Base-by-base conservation (phyloP, 352 stramenopile species). In the Globisporangium carolinianum region DNA sequence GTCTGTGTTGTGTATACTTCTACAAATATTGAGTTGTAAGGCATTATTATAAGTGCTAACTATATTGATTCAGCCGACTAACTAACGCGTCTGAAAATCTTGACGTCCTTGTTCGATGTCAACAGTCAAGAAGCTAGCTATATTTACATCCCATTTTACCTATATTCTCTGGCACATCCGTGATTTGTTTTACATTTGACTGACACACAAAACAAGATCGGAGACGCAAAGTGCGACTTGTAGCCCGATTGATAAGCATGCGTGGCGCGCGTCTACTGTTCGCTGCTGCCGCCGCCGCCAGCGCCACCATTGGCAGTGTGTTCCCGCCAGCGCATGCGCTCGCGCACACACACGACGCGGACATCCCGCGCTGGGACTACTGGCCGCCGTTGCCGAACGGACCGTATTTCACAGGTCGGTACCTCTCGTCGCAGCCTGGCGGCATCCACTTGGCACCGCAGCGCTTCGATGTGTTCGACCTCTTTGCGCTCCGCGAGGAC, bases 371-470 rank as follows among this genome's bases (percentile, higher is more conserved):
- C 55, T 91, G 82, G 82, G 77, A 91, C 56, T 89, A 69, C 58
- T 91, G 79, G 79, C 72, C 73, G 12, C 73, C 76, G 50, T 68
- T 91, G 39, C 55, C 63, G 0, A 60, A 59, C 10, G 53, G 58
- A 2, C 68, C 71, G 47, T 67, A 67, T 48, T 89, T 91, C 69
- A 84, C 75, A 42, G 79, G 76, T 36, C 68, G 65, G 39, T 91
- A 81, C 43, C 50, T 91, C 50, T 54, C 69, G 11, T 89, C 82
- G 18, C 57, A 68, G 51, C 82, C 82, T 1, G 73, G 70, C 41
- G 57, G 67, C 5, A 73, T 76, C 53, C 60, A 79, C 47, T 57
- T 83, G 49, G 65, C 58, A 36, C 65, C 67, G 39, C 74, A 87
- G 60, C 67, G 37, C 49, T 94, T 89, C 56, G 57, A 68, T 15